Evolutionary conservation across 2,329 filamentous ascomycete species (phyloP).

Genomic region (Talaromyces albobiverticillius): DNA sequence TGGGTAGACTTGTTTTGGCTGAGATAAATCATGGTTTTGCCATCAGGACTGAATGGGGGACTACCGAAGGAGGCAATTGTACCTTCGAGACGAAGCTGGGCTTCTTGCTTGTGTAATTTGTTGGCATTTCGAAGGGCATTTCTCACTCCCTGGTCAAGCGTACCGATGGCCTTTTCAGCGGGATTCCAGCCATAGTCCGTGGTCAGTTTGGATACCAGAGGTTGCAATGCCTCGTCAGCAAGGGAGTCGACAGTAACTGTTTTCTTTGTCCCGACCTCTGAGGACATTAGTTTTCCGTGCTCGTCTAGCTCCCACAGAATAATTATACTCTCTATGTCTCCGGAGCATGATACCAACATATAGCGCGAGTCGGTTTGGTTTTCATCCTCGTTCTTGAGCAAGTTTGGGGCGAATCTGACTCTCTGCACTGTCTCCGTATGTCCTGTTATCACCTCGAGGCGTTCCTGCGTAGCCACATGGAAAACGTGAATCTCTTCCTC

Average conservation of each 20-base stretch:
- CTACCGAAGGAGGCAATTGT: neutral
- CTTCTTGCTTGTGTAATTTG: neutral
- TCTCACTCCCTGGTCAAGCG: neutral
- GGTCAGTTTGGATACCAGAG: neutral
- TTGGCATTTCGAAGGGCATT: neutral
- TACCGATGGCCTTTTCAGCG: neutral
- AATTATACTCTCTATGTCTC: neutral
- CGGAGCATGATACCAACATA: neutral
- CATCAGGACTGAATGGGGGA: slow-evolving; percentile 11
- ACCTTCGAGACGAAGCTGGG: slow-evolving; percentile 3
- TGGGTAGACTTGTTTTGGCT: slow-evolving; percentile 12
- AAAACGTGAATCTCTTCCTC: slow-evolving; percentile 5
- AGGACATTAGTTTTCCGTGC: neutral
- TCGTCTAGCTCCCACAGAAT: slow-evolving; percentile 6
- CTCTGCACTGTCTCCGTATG: neutral
- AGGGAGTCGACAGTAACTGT: neutral
- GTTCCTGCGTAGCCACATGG: neutral
- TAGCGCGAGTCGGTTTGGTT: neutral
- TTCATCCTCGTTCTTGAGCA: neutral
- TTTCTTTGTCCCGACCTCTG: neutral
- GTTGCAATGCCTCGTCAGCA: neutral
- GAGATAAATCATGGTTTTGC: slow-evolving; percentile 10
- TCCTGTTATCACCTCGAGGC: neutral
- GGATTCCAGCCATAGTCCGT: neutral
- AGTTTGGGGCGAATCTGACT: neutral